Conservation (phyloP, 192 early-diverging fungal genomes). For the Entomortierella beljakovae region DNA sequence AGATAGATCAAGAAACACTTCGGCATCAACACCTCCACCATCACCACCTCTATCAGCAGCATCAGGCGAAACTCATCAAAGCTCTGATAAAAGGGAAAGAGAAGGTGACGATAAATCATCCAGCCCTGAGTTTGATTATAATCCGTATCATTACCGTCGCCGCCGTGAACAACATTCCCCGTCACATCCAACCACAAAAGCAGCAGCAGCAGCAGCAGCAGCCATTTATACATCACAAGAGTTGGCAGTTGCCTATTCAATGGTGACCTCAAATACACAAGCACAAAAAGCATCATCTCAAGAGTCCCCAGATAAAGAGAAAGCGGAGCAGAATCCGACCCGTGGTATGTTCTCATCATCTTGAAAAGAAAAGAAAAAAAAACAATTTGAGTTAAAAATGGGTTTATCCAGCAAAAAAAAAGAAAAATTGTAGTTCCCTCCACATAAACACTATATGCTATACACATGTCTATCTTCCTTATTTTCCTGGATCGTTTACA, state of each 20-base stretch:
- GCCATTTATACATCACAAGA: constrained; percentile 39
- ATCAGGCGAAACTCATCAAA: neutral
- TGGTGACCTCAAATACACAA: constrained; percentile 28
- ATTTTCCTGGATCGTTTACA: too few species aligned
- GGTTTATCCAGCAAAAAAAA: too few species aligned
- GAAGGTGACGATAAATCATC: neutral
- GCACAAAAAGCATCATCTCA: constrained; percentile 4
- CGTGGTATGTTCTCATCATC: neutral
- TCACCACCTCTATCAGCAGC: constrained; percentile 28
- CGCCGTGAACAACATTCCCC: neutral
- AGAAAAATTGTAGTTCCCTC: too few species aligned
- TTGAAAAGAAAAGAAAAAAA: too few species aligned
- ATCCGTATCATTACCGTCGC: neutral
- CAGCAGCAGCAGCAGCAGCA: constrained; percentile 2
- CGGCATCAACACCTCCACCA: constrained; percentile 22
- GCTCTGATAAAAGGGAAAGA: neutral
- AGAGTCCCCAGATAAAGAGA: neutral
- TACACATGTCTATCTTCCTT: too few species aligned
- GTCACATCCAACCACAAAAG: neutral
- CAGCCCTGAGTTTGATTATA: neutral
- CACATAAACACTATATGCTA: too few species aligned
- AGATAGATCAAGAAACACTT: constrained; percentile 10
- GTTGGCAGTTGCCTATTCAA: constrained; percentile 39
- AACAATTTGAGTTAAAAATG: too few species aligned
- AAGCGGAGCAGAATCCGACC: neutral